A percentile compares a stretch with the other conserved stretches of the same genome.
Conservation (phyloP, 2,329 filamentous ascomycete species). For the Penicillium rolfsii region DNA sequence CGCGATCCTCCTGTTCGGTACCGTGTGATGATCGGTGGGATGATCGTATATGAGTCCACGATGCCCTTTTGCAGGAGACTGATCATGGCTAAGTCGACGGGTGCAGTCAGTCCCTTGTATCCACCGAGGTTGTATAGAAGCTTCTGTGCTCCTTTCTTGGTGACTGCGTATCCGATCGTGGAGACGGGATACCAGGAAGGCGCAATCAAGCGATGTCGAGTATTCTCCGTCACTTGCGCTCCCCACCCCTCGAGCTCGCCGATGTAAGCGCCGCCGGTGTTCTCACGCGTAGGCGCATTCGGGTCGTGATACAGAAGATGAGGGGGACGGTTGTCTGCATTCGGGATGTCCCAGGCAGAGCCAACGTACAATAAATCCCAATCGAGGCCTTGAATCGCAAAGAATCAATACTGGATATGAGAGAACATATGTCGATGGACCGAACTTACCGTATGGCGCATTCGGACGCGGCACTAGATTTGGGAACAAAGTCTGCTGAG, state of each 20-base stretch:
- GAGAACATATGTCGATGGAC: not conserved
- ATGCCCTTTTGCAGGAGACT: not conserved
- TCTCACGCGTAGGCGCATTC: not conserved
- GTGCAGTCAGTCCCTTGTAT: not conserved
- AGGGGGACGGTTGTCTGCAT: not conserved
- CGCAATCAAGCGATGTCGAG: constrained; percentile 1
- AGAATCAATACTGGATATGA: not conserved
- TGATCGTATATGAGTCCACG: constrained; percentile 5
- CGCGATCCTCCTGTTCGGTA: not conserved
- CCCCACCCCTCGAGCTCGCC: constrained; percentile 7
- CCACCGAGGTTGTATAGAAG: constrained; percentile 5
- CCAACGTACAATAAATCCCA: constrained; percentile 3
- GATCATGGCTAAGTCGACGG: constrained; percentile 5
- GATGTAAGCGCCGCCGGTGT: constrained; percentile 2
- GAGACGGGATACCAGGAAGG: constrained; percentile 5
- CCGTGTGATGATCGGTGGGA: not conserved
- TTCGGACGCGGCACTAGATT: not conserved
- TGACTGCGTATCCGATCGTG: constrained; percentile 2
- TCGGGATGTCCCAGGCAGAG: constrained; percentile 6
- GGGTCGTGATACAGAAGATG: constrained; percentile 6
- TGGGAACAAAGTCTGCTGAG: not conserved
- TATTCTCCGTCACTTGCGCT: not conserved
- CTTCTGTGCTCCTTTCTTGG: constrained; percentile 3
- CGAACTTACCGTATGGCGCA: not conserved
- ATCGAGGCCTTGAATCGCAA: not conserved